A percentile compares a stretch with the other conserved stretches of the same genome.
Conservation (phyloP, 495 filamentous ascomycete genomes). For the Xylaria telfairii region DNA sequence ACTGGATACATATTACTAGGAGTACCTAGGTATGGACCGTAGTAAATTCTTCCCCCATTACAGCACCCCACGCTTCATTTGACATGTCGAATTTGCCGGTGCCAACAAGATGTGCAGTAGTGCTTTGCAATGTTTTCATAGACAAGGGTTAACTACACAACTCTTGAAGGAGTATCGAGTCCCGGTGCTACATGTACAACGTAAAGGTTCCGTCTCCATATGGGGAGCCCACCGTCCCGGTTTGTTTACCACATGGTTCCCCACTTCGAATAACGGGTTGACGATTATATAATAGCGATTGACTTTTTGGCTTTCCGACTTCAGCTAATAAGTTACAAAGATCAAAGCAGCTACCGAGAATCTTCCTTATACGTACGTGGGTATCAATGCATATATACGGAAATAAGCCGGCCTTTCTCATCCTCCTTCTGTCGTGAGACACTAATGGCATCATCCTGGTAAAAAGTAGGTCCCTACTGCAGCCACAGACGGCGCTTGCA, state of each 20-base stretch:
- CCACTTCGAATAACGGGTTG: not conserved
- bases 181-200: not conserved
- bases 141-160: too few species aligned
- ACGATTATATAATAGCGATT: slow-evolving; percentile 18
- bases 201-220: not conserved
- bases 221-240: not conserved
- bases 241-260: slow-evolving; percentile 15
- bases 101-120: not conserved
- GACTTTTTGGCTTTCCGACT: slow-evolving; percentile 7
- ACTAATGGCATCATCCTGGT: not conserved
- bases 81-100: not conserved
- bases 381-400: not conserved
- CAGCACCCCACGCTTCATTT: not conserved
- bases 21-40: too few species aligned
- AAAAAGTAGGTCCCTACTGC: not conserved
- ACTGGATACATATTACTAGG: too few species aligned
- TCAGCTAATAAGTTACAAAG: not conserved
- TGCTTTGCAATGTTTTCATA: not conserved
- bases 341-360: not conserved
- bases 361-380: not conserved
- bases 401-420: slow-evolving; percentile 8
- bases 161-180: not conserved
- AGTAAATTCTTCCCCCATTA: not conserved
- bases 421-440: not conserved
- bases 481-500: slow-evolving; percentile 10